A percentile compares a stretch with the other conserved stretches of the same genome.
phyloP scores from a whole-genome alignment of 2,329 filamentous ascomycete genomes.

The Paecilomyces dactylethromorphus region DNA sequence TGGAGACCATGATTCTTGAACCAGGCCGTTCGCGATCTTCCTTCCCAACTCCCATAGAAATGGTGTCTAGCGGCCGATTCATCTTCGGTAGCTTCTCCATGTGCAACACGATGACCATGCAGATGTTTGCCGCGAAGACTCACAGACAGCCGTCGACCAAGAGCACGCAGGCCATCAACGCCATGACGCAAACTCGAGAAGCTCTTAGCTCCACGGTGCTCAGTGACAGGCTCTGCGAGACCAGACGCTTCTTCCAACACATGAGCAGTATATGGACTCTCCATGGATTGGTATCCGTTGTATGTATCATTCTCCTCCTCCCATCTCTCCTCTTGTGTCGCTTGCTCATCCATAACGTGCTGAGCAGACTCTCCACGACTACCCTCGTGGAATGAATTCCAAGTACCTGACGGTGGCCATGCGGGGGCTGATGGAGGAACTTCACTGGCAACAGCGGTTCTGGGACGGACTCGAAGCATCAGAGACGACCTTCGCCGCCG shows the following conservation, averaged over 20 bases:
- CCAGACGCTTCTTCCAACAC: constrained; percentile 26
- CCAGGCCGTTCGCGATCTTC: constrained; percentile 17
- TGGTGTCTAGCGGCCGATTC: constrained; percentile 10
- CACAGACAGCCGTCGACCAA: constrained; percentile 35
- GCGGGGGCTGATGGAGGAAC: not conserved
- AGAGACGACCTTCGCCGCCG: constrained; percentile 31
- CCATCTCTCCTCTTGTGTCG: not conserved
- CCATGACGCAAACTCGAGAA: constrained; percentile 37
- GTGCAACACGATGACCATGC: constrained; percentile 13
- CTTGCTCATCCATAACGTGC: constrained; percentile 6
- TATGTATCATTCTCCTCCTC: constrained; percentile 16
- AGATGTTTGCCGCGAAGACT: constrained; percentile 32
- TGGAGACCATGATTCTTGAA: constrained; percentile 24
- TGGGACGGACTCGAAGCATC: constrained; percentile 29
- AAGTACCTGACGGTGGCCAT: constrained; percentile 7
- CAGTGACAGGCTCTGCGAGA: constrained; percentile 23
- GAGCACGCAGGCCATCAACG: constrained; percentile 34
- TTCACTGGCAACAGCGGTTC: constrained; percentile 23
- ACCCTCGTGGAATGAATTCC: constrained; percentile 7
- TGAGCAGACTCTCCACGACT: constrained; percentile 5
- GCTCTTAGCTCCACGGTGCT: constrained; percentile 32
- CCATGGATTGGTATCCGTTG: constrained; percentile 15
- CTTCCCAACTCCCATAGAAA: constrained; percentile 18
- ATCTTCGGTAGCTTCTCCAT: constrained; percentile 12
- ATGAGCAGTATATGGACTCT: constrained; percentile 16